A percentile compares a stretch with the other conserved stretches of the same genome.
Conservation (phyloP, 371 early-diverging fungal genomes). For the Mortierella sp. region DNA sequence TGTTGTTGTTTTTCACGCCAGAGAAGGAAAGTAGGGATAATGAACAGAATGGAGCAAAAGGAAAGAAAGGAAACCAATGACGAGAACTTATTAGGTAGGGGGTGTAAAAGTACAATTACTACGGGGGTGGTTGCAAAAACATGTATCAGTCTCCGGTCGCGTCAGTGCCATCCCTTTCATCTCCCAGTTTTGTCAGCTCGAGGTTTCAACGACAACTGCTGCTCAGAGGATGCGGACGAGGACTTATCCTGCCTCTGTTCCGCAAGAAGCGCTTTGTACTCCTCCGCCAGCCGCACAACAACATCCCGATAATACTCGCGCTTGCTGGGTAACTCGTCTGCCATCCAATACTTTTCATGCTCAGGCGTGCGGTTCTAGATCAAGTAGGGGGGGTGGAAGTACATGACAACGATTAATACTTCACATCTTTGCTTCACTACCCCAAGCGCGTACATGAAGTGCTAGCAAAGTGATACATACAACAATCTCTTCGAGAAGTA, state of each 20-base stretch:
- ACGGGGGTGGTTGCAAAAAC: not conserved
- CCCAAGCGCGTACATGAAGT: not conserved
- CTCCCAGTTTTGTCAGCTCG: not conserved
- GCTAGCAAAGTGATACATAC: constrained; percentile 22
- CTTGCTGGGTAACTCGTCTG: constrained; percentile 23
- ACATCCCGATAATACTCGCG: constrained; percentile 37
- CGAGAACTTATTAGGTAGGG: not conserved
- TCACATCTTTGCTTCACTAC: not conserved
- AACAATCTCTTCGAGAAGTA: constrained; percentile 45
- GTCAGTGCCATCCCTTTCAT: not conserved
- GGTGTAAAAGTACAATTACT: constrained; percentile 4
- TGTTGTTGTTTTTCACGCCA: not conserved
- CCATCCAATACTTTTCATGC: constrained; percentile 24
- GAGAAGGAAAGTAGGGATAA: not conserved
- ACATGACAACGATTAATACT: not conserved
- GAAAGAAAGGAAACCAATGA: not conserved
- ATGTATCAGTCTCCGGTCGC: not conserved
- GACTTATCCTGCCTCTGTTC: not conserved
- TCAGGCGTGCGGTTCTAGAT: constrained; percentile 27
- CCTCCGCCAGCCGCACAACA: constrained; percentile 30
- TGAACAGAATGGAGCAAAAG: not conserved
- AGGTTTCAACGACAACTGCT: not conserved
- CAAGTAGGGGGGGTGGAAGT: not conserved
- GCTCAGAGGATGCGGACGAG: not conserved
- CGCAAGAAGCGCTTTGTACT: constrained; percentile 23